Evolutionary conservation across 495 filamentous ascomycete genomes (phyloP), one percentile per base, ranked within the genome.

Genomic region (Penicillium odoratum): DNA sequence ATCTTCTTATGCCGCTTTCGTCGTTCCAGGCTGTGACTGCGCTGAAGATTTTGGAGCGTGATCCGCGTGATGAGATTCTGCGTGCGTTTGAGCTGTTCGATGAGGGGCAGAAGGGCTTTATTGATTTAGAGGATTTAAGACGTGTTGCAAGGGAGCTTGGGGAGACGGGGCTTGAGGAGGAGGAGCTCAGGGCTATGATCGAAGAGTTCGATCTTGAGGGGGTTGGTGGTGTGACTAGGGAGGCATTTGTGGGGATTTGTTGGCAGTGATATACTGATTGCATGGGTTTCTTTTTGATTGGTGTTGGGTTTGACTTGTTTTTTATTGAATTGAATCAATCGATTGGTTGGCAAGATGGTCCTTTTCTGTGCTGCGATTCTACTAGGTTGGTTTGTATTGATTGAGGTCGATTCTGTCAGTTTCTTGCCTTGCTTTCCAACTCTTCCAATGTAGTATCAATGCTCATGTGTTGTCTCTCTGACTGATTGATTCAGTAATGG

Each of bases 121-220:
- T 98, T 57, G 88, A 85, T 48, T 76, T 97, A 21, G 85, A 91
- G 53, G 94, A 98, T 79, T 68, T 98, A 65, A 75, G 90, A 56
- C 76, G 90, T 33, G 93, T 98, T 48, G 92, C 94, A 60, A 82
- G 92, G 63, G 94, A 97, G 74, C 73, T 98, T 25, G 93, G 93
- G 1, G 93, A 98, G 73, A 88, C 85, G 44, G 85, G 85, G 5
- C 76, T 98, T 40, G 91, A 95, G 66, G 93, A 98, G 66, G 90
- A 95, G 61, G 93, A 98, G 74, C 74, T 98, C 44, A 78, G 81
- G 58, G 91, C 93, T 67, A 98, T 98, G 94, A 91, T 98, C 76
- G 92, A 97, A 74, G 94, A 98, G 77, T 98, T 98, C 81, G 94
- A 98, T 79, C 77, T 97, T 56, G 89, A 93, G 69, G 92, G 90